phyloP scores from a whole-genome alignment of 2,329 filamentous ascomycete genomes.

The Talaromyces funiculosus region DNA sequence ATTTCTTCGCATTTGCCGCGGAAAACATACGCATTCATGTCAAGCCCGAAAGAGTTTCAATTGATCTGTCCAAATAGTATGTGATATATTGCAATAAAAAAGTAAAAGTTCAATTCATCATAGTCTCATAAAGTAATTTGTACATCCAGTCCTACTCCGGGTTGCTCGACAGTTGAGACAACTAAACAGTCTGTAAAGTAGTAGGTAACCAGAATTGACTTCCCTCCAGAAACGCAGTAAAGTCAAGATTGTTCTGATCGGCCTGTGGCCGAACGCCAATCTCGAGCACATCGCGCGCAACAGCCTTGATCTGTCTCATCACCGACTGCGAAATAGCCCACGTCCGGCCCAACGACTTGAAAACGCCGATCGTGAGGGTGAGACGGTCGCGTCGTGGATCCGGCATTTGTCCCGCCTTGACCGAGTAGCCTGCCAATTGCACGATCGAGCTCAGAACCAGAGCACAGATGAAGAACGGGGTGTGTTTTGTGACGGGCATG shows the following conservation, averaged over 20 bases:
- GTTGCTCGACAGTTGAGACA: not conserved
- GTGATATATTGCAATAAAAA: not conserved
- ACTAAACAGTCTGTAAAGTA: not conserved
- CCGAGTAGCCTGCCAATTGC: conserved; percentile 72
- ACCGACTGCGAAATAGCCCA: conserved; percentile 69
- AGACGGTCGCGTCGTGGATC: conserved; percentile 62
- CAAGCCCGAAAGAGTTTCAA: not conserved
- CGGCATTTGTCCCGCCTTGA: conserved; percentile 52
- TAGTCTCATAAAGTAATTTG: not conserved
- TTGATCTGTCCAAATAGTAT: not conserved
- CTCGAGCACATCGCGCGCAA: conserved; percentile 67
- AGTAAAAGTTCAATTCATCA: not conserved
- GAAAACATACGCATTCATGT: not conserved
- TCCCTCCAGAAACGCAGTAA: conserved; percentile 30
- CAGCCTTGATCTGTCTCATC: conserved; percentile 66
- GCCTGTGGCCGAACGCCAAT: conserved; percentile 33
- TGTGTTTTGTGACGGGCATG: conserved; percentile 62
- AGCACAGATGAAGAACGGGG: conserved; percentile 77
- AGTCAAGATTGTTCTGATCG: conserved; percentile 27
- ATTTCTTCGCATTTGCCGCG: not conserved
- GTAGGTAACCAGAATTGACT: conserved; percentile 32
- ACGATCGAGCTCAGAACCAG: conserved; percentile 74
- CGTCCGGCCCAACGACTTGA: conserved; percentile 62
- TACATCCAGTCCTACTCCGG: not conserved
- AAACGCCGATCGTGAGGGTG: conserved; percentile 69